Base-by-base conservation (phyloP, 2,329 filamentous ascomycete species). In the Colletotrichum coccodes region DNA sequence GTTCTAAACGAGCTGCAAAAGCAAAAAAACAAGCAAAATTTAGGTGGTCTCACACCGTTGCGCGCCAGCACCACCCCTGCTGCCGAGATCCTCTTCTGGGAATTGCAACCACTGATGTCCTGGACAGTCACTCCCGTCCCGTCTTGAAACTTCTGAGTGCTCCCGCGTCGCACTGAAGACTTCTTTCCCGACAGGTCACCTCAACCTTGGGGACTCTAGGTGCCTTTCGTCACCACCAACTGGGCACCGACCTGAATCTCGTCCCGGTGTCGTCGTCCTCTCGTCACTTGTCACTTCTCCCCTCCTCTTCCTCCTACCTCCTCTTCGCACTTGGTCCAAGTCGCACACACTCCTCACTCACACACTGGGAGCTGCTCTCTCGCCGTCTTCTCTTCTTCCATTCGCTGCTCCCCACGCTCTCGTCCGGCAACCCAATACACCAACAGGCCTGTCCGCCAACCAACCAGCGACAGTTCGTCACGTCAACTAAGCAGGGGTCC, bases 361-460 rank as follows among this genome's bases (percentile, higher is more conserved):
- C n/a, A 23, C 34, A 8, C 26, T 32, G 21, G 34, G 21, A 38
- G n/a, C 49, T 36, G 32, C 49, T n/a, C 38, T 21, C 42, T 57
- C 42, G 44, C 16, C 42, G 49, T 32, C 60, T n/a, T 44, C 12
- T 26, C 42, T 42, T 54, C 46, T 54, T 59, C 42, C 36, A 50
- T 56, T 63, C 59, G 50, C 34, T 28, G 34, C 50, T 23, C 40
- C 54, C 26, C 54, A 34, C 40, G 40, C 12, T 50, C 14, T 36
- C 53, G 40, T 18, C 60, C 60, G 38, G 44, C 52, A 64, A 53
- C 16, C 66, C 66, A 60, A 60, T 47, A 69, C 40, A 54, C 54
- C 18, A 34, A 14, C 56, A 36, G 8, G 28, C 16, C 46, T 59
- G 60, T 23, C 26, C 30, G 26, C 36, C 59, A 32, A 52, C 59